Conservation (phyloP, 805 yeast genomes). For the Saccharomyces kudriavzevii region DNA sequence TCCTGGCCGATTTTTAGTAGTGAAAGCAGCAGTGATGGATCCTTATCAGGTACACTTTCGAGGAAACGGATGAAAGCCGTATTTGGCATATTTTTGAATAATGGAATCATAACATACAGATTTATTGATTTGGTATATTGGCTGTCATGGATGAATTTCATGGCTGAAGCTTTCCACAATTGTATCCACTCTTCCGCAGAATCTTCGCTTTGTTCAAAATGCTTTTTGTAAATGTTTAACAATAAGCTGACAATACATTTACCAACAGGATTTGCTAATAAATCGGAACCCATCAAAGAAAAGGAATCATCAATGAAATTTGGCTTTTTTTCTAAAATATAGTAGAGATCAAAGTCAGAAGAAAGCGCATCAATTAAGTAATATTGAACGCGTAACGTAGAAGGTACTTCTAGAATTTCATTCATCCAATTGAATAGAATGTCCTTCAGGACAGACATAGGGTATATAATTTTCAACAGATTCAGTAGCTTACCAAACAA, state of each 20-base stretch:
- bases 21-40: constrained; percentile 39
- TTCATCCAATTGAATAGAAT: constrained; percentile 40
- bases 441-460: constrained; percentile 11
- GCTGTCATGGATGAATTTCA: constrained; percentile 29
- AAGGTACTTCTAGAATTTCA: constrained; percentile 36
- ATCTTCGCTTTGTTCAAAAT: constrained; percentile 11
- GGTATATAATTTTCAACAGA: constrained; percentile 30
- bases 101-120: constrained; percentile 51
- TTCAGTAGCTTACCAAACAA: constrained; percentile 47
- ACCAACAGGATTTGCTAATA: constrained; percentile 61
- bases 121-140: constrained; percentile 41
- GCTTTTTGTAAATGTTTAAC: constrained; percentile 30
- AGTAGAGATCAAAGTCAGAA: constrained; percentile 37
- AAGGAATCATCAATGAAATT: constrained; percentile 42
- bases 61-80: constrained; percentile 35
- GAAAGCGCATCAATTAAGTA: constrained; percentile 51
- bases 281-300: constrained; percentile 41
- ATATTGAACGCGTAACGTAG: constrained; percentile 52
- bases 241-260: constrained; percentile 42
- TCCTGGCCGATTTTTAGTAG: constrained; percentile 59
- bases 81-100: constrained; percentile 46
- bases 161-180: constrained; percentile 42
- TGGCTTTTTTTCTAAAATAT: constrained; percentile 39
- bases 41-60: constrained; percentile 19
- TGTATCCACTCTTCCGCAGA: constrained; percentile 36